These are phyloP conservation scores for Glomus cerebriforme DNA, from an alignment of 192 early-diverging fungal genomes.

Conservation along the genomic window DNA sequence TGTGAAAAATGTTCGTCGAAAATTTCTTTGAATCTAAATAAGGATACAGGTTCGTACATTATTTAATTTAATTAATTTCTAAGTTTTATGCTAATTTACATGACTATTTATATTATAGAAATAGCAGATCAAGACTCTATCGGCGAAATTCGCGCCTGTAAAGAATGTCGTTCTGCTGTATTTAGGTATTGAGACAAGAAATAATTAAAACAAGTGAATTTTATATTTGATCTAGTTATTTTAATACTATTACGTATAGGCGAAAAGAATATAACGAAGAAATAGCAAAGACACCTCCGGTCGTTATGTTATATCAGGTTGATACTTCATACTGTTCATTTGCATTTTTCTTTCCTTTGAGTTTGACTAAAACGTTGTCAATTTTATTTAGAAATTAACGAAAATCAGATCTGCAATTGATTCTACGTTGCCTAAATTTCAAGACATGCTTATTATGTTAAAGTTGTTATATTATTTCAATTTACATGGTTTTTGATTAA, in stretches of 20 bases:
- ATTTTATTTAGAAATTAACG: conserved; percentile 40
- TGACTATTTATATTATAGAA: conserved; percentile 33
- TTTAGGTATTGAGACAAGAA: conserved; percentile 42
- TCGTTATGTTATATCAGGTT: conserved; percentile 46
- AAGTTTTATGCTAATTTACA: neutral
- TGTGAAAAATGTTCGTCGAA: conserved; percentile 62
- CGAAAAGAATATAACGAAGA: conserved; percentile 48
- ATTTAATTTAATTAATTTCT: neutral
- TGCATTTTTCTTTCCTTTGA: neutral
- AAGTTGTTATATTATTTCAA: conserved; percentile 42
- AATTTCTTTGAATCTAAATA: conserved; percentile 45
- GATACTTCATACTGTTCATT: neutral
- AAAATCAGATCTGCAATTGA: conserved; percentile 48
- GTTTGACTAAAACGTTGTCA: neutral
- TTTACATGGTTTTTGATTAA: neutral
- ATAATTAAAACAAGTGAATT: neutral
- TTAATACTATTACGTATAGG: conserved; percentile 21
- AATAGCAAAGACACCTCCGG: conserved; percentile 35
- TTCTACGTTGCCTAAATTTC: conserved; percentile 55
- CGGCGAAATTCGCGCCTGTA: conserved; percentile 59
- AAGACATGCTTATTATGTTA: conserved; percentile 56
- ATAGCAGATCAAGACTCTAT: conserved; percentile 47
- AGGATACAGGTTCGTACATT: conserved; percentile 42
- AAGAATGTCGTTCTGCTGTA: conserved; percentile 58
- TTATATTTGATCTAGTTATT: neutral